Evolutionary conservation across 371 early-diverging fungal genomes (phyloP), one percentile per base, ranked within the genome.

Genomic region (Mortierella sp.): DNA sequence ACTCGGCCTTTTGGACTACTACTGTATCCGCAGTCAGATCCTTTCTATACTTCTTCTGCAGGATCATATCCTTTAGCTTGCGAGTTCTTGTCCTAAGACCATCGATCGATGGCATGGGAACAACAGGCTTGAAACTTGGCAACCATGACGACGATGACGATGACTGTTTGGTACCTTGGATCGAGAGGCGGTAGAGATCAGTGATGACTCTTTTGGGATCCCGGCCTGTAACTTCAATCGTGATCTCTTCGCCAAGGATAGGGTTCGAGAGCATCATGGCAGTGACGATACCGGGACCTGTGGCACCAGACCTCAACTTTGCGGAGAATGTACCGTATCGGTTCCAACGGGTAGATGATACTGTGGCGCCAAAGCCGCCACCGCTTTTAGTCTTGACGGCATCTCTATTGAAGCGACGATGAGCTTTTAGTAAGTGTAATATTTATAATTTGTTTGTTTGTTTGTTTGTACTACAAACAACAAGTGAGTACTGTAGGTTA

Each of bases 321-420:
- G 68, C 68, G 29, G 68, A 42, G 29, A 80, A 80, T 1, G 75
- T 64, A 2, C 80, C 80, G 28, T 74, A 80, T 42, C 67, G 63
- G 71, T 60, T 74, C 80, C 80, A 80, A 47, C 80, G 80, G 0
- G 80, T 80, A 0, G 80, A 70, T 13, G 75, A 70, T 1, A 80
- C 53, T 3, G 75, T 70, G 5, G 80, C 75, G 19, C 80, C 80
- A 37, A 80, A 80, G 1, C 80, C 80, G 29, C 80, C 80, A 15
- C 80, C 80, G 35, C 80, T 80, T 31, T 67, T 70, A 35, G 80
- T 75, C 56, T 61, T 65, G 62, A 75, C 75, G 32, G 59, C 42
- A 28, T 75, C 75, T 29, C 75, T 68, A 49, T 13, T 54, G 49
- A 49, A 28, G 29, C 6, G n/a, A 28, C 28, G 28, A 22, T 3